Percentiles rank a stretch among this genome's conserved stretches.
phyloP scores from a whole-genome alignment of 1,284 basidiomycete species.

The Ceratorhiza oryzae-sativae region DNA sequence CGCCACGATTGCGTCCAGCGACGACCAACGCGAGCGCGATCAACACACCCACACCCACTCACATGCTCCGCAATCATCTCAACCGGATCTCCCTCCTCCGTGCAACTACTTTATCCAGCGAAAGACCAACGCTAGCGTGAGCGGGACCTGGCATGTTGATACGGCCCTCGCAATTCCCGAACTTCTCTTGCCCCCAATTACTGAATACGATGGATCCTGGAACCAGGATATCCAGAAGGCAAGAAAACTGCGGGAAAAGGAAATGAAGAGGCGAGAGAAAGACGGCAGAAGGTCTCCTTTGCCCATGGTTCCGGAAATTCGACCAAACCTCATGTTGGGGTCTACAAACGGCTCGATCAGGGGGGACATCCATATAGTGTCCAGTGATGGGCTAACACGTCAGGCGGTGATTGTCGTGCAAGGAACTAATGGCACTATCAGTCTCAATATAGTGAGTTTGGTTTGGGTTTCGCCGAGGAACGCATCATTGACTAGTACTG shows the following conservation, averaged over 20 bases:
- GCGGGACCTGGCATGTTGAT: slow-evolving; percentile 26
- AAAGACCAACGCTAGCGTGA: slow-evolving; percentile 2
- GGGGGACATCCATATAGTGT: slow-evolving; percentile 9
- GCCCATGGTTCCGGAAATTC: background rate
- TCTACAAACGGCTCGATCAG: slow-evolving; percentile 8
- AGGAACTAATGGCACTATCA: slow-evolving; percentile 12
- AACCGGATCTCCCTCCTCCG: slow-evolving; percentile 1
- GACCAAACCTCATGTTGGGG: slow-evolving; percentile 23
- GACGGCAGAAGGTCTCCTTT: background rate
- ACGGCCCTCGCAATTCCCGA: slow-evolving; percentile 16
- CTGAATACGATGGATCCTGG: slow-evolving; percentile 16
- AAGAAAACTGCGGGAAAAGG: background rate
- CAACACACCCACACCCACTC: background rate
- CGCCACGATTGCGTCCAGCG: background rate
- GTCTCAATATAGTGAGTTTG: slow-evolving; percentile 6
- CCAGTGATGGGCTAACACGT: slow-evolving; percentile 20
- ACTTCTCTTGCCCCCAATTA: slow-evolving; percentile 8
- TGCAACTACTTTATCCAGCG: slow-evolving; percentile 25
- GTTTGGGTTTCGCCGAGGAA: background rate
- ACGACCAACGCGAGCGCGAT: background rate
- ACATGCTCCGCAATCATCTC: background rate
- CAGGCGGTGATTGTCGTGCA: slow-evolving; percentile 4
- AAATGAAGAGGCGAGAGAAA: slow-evolving; percentile 4
- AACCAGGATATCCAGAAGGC: slow-evolving; percentile 16
- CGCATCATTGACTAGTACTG: background rate